Percentiles rank a stretch among this genome's conserved stretches.
Conservation (phyloP, 78 protist species). For the slime mould (Dictyostelium discoideum) region DNA sequence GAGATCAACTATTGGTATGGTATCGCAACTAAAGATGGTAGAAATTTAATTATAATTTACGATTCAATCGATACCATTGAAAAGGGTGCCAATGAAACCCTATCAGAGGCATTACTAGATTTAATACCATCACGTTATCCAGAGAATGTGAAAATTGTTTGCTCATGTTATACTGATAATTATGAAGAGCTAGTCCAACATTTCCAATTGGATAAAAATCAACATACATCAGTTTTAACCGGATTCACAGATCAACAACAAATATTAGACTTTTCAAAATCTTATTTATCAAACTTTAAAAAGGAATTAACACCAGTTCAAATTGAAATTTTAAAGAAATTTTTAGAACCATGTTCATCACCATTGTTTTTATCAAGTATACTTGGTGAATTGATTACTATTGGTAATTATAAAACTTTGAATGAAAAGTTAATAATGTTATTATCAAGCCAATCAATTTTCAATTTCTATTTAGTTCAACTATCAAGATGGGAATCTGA, state of each 20-base stretch:
- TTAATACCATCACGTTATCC: neutral
- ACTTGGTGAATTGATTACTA: slow-evolving; percentile 21
- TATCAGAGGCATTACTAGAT: neutral
- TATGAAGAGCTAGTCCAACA: neutral
- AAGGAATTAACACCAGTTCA: slow-evolving; percentile 20
- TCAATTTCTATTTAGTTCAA: neutral
- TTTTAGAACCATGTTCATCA: neutral
- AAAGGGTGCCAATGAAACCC: neutral
- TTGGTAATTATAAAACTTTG: slow-evolving; percentile 20
- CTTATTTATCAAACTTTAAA: neutral
- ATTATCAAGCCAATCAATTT: neutral
- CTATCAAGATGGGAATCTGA: slow-evolving; percentile 20
- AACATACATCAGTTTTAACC: neutral
- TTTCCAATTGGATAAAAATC: neutral
- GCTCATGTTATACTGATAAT: slow-evolving; percentile 5
- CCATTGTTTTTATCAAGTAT: slow-evolving; percentile 41
- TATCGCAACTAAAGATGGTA: slow-evolving; percentile 32
- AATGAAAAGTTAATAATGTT: slow-evolving; percentile 23
- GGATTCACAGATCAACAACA: neutral
- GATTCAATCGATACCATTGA: slow-evolving; percentile 46
- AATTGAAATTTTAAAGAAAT: slow-evolving; percentile 12
- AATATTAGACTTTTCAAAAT: neutral
- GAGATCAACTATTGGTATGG: slow-evolving; percentile 48
- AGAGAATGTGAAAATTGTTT: neutral
- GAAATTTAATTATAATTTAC: slow-evolving; percentile 4